A percentile compares a stretch with the other conserved stretches of the same genome.
These are phyloP conservation scores for Rhizophagus clarus DNA, from an alignment of 192 early-diverging fungal genomes.

Conservation along the genomic window DNA sequence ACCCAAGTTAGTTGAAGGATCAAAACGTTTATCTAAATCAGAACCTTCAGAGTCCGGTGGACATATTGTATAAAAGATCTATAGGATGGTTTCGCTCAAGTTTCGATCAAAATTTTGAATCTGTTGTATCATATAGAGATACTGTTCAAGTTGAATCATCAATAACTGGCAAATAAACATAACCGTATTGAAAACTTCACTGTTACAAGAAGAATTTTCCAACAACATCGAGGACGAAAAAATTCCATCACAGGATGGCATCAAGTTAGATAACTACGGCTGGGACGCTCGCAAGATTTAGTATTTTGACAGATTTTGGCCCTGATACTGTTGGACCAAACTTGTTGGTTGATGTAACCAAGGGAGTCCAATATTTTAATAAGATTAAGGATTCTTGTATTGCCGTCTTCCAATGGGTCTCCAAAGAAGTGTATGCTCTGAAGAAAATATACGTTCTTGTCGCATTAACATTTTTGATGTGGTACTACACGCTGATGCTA, in stretches of 20 bases:
- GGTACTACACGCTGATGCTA: slow-evolving; percentile 93
- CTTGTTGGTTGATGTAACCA: slow-evolving; percentile 90
- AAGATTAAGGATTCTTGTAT: slow-evolving; percentile 99
- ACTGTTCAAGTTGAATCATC: slow-evolving; percentile 84
- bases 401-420: slow-evolving; percentile 89
- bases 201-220: slow-evolving; percentile 81
- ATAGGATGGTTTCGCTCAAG: slow-evolving; percentile 96
- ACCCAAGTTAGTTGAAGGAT: slow-evolving; percentile 99
- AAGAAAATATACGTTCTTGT: slow-evolving; percentile 94
- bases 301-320: slow-evolving; percentile 78
- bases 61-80: slow-evolving; percentile 99
- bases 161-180: slow-evolving; percentile 95
- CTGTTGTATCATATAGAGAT: slow-evolving; percentile 95
- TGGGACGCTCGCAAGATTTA: slow-evolving; percentile 99
- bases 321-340: slow-evolving; percentile 88
- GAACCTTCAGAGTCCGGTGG: slow-evolving; percentile 95
- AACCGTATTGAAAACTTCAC: slow-evolving; percentile 98
- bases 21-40: slow-evolving; percentile 99
- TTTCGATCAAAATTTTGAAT: slow-evolving; percentile 88
- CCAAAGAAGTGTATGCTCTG: slow-evolving; percentile 84
- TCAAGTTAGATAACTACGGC: slow-evolving; percentile 87
- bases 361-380: slow-evolving; percentile 96
- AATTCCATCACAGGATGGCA: slow-evolving; percentile 86
- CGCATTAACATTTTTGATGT: slow-evolving; percentile 99
- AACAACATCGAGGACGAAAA: slow-evolving; percentile 84